A percentile compares a stretch with the other conserved stretches of the same genome.
phyloP scores from a whole-genome alignment of 306 rosid genomes.

The Corylus avellana region DNA sequence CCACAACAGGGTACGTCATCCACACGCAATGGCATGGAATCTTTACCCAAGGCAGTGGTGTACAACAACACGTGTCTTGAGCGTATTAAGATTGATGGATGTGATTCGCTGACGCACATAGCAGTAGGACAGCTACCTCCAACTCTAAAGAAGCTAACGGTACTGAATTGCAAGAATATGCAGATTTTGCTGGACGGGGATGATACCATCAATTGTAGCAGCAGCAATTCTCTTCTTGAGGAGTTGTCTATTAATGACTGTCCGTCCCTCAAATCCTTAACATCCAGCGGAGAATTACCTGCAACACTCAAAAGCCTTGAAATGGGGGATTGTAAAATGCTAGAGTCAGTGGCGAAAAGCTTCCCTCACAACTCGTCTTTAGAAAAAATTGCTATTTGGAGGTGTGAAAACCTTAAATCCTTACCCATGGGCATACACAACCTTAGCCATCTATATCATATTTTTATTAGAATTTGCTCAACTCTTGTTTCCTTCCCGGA shows the following conservation, averaged over 20 bases:
- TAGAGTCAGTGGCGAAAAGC: constrained; percentile 15
- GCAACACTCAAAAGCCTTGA: neutral
- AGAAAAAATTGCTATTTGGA: fast-evolving
- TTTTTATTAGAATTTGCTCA: neutral
- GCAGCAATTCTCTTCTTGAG: neutral
- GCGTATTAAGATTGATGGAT: neutral
- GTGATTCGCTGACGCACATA: neutral
- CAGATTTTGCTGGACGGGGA: neutral
- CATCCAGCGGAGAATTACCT: no score
- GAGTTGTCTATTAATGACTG: neutral
- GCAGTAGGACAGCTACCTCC: neutral
- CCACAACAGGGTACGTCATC: neutral
- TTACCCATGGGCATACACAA: neutral
- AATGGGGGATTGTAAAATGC: no score
- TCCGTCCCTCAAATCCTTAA: neutral
- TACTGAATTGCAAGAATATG: neutral
- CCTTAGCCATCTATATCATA: neutral
- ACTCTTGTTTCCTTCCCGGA: neutral
- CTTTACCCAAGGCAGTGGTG: constrained; percentile 2
- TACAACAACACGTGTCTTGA: neutral
- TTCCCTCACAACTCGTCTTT: neutral
- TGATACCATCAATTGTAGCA: neutral
- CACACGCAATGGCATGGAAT: neutral
- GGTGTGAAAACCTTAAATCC: neutral
- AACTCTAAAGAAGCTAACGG: neutral